phyloP scores from a whole-genome alignment of 805 yeast genomes.

The Yamadazyma olivae region DNA sequence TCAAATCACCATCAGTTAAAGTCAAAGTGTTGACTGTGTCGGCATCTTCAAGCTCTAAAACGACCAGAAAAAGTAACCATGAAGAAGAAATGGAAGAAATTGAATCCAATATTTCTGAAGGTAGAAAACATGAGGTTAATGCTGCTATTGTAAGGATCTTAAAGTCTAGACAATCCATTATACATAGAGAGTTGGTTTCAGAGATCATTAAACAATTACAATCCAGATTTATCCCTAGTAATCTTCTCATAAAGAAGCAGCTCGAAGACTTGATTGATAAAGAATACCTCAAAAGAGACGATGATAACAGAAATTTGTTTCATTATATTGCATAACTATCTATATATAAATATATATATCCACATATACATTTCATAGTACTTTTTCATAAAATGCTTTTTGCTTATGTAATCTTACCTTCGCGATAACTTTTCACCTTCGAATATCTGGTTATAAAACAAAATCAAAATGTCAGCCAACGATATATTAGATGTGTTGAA shows the following conservation, averaged over 20 bases:
- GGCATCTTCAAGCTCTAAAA: constrained; percentile 12
- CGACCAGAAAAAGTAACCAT: constrained; percentile 37
- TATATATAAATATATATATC: neutral
- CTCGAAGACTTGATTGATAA: constrained; percentile 74
- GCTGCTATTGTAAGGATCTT: constrained; percentile 88
- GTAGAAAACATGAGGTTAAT: constrained; percentile 67
- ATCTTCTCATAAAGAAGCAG: constrained; percentile 63
- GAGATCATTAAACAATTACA: constrained; percentile 61
- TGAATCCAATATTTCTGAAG: constrained; percentile 53
- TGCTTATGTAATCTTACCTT: no score
- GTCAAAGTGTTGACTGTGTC: constrained; percentile 72
- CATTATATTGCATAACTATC: constrained; percentile 58
- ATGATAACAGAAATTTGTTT: constrained; percentile 55
- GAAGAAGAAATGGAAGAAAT: constrained; percentile 55
- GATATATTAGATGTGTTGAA: constrained; percentile 79
- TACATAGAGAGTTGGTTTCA: constrained; percentile 63
- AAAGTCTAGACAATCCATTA: constrained; percentile 65
- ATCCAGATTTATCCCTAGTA: constrained; percentile 67
- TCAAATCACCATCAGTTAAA: constrained; percentile 63
- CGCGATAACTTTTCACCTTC: no score
- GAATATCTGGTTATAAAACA: no score
- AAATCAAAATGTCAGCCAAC: constrained; percentile 27
- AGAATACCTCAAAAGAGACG: constrained; percentile 76
- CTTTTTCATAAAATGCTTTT: no score
- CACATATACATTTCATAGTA: neutral